Base-by-base conservation (phyloP, 2,329 filamentous ascomycete species). In the Tolypocladium paradoxum region DNA sequence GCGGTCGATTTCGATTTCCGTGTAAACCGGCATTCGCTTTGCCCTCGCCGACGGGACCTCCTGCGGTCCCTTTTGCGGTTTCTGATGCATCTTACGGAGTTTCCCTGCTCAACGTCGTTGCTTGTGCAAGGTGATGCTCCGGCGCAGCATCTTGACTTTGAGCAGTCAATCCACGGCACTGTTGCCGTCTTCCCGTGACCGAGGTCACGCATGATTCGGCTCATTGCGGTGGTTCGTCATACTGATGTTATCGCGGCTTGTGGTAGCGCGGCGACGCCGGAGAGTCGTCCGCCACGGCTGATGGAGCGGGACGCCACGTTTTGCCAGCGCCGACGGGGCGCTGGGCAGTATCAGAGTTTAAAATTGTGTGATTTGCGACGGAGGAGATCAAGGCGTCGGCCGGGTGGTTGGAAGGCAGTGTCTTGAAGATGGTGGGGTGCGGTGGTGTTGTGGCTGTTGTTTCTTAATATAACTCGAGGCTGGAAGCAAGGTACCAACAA, bases 1-100 rank as follows among this genome's bases (percentile, higher is more conserved):
- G 27, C 29, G 36, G 27, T 50, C 22, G 34, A 54, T 54, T 48
- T 54, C 52, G 27, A 54, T 48, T 16, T 50, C 48, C 7, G 52
- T 45, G 20, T 24, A 34, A 18, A 50, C 40, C 8, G 35, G 11
- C 48, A 50, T 50, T 16, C 35, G 6, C 34, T 36, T 36, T 6
- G 34, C 34, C 14, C 34, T 36, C 14, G 34, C 14, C 14, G 14
- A 2, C 14, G 34, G 34, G 34, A 16, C 34, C 14, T 36, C 34
- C 12, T 16, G 34, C 34, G 34, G 34, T 2, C 35, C 35, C 35
- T n/a, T n/a, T 5, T 9, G 35, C 35, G n/a, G 35, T 6, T 16
- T 36, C 1, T 36, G 2, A n/a, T 36, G 35, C 35, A 36, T 36
- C n/a, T 8, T 14, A 3, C 6, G 34, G 14, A 1, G 35, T 8